phyloP scores from a whole-genome alignment of 2,329 filamentous ascomycete species.

The Colletotrichum karsti region DNA sequence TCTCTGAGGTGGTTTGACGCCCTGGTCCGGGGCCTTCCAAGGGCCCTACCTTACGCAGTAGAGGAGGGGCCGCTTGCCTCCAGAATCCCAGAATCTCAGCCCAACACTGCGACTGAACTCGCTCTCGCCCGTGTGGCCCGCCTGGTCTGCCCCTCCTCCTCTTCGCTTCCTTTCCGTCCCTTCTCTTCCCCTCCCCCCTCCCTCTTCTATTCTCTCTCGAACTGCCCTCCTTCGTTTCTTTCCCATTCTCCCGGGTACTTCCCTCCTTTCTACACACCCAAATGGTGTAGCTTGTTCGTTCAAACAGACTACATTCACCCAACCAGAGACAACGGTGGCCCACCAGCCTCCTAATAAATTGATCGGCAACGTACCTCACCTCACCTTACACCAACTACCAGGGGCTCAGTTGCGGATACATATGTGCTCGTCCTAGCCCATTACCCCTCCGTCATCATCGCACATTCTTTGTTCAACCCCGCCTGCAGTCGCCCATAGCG shows the following conservation, averaged over 20 bases:
- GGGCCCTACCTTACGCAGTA: no score
- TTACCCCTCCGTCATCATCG: conserved; percentile 27
- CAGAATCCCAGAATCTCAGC: conserved; percentile 14
- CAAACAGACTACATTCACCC: background rate
- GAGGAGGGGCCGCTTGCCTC: background rate
- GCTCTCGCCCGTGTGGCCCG: background rate
- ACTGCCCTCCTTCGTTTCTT: conserved; percentile 15
- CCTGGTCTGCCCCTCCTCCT: conserved; percentile 8
- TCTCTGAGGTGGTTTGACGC: background rate
- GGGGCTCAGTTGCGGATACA: background rate
- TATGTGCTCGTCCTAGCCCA: conserved; percentile 20
- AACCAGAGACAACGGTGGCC: conserved; percentile 4
- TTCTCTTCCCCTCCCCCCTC: background rate
- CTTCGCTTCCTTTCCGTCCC: conserved; percentile 9
- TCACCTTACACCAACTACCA: background rate
- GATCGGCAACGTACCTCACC: background rate
- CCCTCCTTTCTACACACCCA: conserved; percentile 1
- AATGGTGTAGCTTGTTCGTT: background rate
- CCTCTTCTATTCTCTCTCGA: background rate
- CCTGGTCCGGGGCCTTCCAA: conserved; percentile 1
- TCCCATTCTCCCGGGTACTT: conserved; percentile 15
- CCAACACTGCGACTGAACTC: no score
- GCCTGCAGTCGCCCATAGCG: conserved; percentile 13
- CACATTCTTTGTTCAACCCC: conserved; percentile 22
- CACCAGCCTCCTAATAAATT: conserved; percentile 23